These are phyloP conservation scores for Suillus brevipes DNA, from an alignment of 768 basidiomycete species.

Conservation along the genomic window DNA sequence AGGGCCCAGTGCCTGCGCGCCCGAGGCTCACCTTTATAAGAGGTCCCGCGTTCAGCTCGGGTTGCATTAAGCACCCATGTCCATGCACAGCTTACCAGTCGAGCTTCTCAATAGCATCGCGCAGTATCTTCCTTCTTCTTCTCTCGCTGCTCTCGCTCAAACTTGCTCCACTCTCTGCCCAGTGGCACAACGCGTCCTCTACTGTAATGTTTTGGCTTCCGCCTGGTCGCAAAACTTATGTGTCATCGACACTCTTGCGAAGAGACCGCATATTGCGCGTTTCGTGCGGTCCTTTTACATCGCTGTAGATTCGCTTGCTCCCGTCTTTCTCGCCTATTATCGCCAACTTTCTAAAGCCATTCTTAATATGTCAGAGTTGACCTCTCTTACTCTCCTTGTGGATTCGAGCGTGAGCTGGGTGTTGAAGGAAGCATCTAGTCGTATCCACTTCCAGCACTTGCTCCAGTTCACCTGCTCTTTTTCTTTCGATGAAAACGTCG, in stretches of 20 bases:
- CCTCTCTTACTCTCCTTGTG: conserved; percentile 48
- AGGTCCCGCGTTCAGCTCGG: conserved; percentile 6
- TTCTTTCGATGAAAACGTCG: conserved; percentile 57
- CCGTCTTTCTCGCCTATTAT: conserved; percentile 49
- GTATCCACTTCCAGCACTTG: conserved; percentile 46
- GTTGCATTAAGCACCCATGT: conserved; percentile 36
- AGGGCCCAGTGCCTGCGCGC: conserved; percentile 2
- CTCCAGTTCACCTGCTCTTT: conserved; percentile 61
- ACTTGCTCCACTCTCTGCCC: conserved; percentile 42
- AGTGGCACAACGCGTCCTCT: conserved; percentile 63
- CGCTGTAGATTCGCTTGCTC: conserved; percentile 42
- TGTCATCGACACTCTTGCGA: conserved; percentile 57
- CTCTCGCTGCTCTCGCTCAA: conserved; percentile 52
- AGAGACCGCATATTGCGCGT: conserved; percentile 54
- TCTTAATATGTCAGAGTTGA: conserved; percentile 58
- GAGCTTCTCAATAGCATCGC: conserved; percentile 63
- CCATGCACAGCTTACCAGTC: conserved; percentile 48
- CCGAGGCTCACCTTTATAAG: conserved; percentile 13
- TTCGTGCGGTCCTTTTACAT: conserved; percentile 65
- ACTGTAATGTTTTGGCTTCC: conserved; percentile 54
- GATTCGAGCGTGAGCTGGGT: conserved; percentile 57
- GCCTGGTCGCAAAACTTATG: conserved; percentile 44
- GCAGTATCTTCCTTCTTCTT: conserved; percentile 32
- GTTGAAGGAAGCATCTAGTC: conserved; percentile 35
- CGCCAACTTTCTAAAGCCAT: conserved; percentile 52